phyloP scores from a whole-genome alignment of 768 basidiomycete species.

The Rhizopogon vulgaris region DNA sequence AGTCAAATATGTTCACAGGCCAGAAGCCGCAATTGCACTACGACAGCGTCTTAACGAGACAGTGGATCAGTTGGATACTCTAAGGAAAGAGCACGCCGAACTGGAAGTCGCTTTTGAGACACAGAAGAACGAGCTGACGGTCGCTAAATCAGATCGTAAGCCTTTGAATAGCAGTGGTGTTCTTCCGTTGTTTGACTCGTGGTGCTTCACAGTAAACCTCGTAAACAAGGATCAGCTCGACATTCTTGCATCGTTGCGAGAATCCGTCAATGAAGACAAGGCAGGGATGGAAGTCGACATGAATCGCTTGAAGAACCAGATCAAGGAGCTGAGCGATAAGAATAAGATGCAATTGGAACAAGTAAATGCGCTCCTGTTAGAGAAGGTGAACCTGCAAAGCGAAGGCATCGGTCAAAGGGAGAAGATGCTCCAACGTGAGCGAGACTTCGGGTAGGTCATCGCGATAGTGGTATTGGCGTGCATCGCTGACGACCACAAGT shows the following conservation, averaged over 20 bases:
- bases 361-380: slow-evolving; percentile 75
- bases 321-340: slow-evolving; percentile 73
- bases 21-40: slow-evolving; percentile 84
- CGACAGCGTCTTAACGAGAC: slow-evolving; percentile 85
- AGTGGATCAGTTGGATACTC: slow-evolving; percentile 67
- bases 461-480: background rate
- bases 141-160: slow-evolving; percentile 84
- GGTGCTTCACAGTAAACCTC: slow-evolving; percentile 57
- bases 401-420: slow-evolving; percentile 90
- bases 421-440: slow-evolving; percentile 78
- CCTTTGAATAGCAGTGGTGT: slow-evolving; percentile 3
- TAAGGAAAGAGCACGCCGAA: slow-evolving; percentile 64
- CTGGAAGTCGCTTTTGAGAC: slow-evolving; percentile 66
- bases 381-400: slow-evolving; percentile 87
- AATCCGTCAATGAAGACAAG: slow-evolving; percentile 88
- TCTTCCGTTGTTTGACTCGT: slow-evolving; percentile 2
- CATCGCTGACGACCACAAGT: slow-evolving; percentile 30
- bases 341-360: slow-evolving; percentile 89
- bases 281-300: slow-evolving; percentile 65
- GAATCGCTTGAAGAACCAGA: slow-evolving; percentile 54
- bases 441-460: slow-evolving; percentile 66
- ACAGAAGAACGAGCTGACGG: slow-evolving; percentile 60
- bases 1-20: slow-evolving; percentile 33
- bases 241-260: slow-evolving; percentile 77
- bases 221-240: slow-evolving; percentile 93